A percentile compares a stretch with the other conserved stretches of the same genome.
Conservation (phyloP, 352 stramenopile species). For the Globisporangium paroecandrum region DNA sequence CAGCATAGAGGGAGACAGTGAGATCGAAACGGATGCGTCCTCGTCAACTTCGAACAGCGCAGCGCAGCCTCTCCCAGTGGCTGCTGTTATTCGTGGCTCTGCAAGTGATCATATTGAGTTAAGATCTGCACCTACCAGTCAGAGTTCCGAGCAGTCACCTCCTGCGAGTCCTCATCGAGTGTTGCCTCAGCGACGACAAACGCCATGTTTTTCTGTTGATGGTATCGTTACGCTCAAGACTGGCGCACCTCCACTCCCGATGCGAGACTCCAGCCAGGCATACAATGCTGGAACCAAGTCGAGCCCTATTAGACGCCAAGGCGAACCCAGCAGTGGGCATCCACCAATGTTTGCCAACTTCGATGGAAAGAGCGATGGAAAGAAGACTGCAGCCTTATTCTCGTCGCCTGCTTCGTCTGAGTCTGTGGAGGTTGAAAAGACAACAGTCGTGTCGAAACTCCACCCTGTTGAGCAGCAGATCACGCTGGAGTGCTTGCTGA, state of each 20-base stretch:
- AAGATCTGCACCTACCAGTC: neutral
- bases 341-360: neutral
- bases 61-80: neutral
- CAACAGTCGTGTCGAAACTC: neutral
- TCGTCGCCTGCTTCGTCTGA: neutral
- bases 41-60: neutral
- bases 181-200: constrained; percentile 3
- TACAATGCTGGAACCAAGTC: neutral
- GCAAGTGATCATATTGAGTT: neutral
- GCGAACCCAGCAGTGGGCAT: constrained; percentile 9
- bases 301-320: constrained; percentile 10
- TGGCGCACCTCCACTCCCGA: neutral
- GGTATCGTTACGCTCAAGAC: neutral
- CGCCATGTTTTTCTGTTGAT: neutral
- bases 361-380: neutral
- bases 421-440: neutral
- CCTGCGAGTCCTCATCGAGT: constrained; percentile 3
- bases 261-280: neutral
- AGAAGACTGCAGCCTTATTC: neutral
- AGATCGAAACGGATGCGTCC: neutral
- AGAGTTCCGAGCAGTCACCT: neutral
- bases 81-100: neutral
- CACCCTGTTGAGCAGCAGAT: constrained; percentile 6
- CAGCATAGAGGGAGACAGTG: neutral
- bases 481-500: constrained; percentile 54